Conservation (phyloP, 2,329 filamentous ascomycete genomes). For the Penicillium sclerotiorum region DNA sequence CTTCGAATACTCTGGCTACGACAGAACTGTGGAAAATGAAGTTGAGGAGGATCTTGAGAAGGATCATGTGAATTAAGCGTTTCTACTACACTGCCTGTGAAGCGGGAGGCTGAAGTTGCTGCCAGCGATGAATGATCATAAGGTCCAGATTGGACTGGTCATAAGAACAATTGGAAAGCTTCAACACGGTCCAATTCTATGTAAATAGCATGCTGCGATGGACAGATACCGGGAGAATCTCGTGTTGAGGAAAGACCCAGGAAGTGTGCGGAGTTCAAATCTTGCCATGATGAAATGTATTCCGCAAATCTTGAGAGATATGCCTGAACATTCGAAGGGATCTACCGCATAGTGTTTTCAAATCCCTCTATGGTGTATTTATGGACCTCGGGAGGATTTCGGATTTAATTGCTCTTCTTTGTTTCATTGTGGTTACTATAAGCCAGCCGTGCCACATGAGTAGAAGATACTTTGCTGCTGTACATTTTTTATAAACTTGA, state of each 20-base stretch:
- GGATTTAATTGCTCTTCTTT: not conserved
- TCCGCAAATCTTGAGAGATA: not conserved
- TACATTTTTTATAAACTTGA: too few species aligned
- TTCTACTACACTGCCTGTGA: not conserved
- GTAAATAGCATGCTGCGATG: not conserved
- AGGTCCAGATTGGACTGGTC: not conserved
- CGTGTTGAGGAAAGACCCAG: not conserved
- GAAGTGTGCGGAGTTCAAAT: not conserved
- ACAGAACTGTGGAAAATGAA: too few species aligned
- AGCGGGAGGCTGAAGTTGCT: not conserved
- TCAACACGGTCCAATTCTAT: not conserved
- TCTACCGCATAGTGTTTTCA: not conserved
- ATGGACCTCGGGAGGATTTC: not conserved
- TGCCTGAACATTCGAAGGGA: not conserved
- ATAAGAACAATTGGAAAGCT: not conserved
- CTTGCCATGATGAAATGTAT: not conserved
- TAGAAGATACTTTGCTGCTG: too few species aligned
- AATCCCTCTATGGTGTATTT: not conserved
- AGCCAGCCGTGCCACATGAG: not conserved
- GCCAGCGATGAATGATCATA: not conserved
- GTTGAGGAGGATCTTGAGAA: too few species aligned
- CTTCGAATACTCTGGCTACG: too few species aligned
- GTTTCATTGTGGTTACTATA: not conserved
- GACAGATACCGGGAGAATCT: too few species aligned
- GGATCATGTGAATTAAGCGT: too few species aligned